phyloP scores from a whole-genome alignment of 768 basidiomycete genomes.

The Candolleomyces aberdarensis region DNA sequence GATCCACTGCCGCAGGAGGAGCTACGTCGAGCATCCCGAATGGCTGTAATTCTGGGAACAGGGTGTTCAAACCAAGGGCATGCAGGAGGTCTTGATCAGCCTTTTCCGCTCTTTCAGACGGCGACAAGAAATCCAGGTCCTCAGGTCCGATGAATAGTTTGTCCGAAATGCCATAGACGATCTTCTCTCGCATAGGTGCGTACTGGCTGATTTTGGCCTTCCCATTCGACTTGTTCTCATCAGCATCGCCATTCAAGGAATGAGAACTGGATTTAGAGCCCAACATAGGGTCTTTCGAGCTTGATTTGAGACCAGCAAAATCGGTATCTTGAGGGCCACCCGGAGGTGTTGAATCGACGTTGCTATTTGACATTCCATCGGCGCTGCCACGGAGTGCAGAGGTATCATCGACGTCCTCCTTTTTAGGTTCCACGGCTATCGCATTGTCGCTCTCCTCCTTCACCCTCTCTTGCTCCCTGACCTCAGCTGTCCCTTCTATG shows the following conservation, averaged over 20 bases:
- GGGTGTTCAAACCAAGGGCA: slow-evolving; percentile 52
- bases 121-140: slow-evolving; percentile 27
- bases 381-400: slow-evolving; percentile 22
- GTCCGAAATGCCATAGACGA: slow-evolving; percentile 60
- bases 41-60: slow-evolving; percentile 84
- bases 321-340: slow-evolving; percentile 5
- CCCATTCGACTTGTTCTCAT: slow-evolving; percentile 21
- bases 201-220: slow-evolving; percentile 48
- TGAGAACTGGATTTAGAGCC: slow-evolving; percentile 40
- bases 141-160: slow-evolving; percentile 49
- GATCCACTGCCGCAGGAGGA: slow-evolving; percentile 25
- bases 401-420: slow-evolving; percentile 56
- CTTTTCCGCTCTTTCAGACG: slow-evolving; percentile 15
- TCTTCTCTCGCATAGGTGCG: slow-evolving; percentile 55
- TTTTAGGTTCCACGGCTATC: slow-evolving; percentile 25
- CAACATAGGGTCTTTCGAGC: slow-evolving; percentile 56
- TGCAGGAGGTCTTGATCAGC: slow-evolving; percentile 21
- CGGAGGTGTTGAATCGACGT: background rate
- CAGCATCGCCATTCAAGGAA: slow-evolving; percentile 34
- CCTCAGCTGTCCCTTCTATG: slow-evolving; percentile 34
- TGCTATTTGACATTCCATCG: background rate
- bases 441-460: background rate
- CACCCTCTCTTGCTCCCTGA: background rate
- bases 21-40: slow-evolving; percentile 52
- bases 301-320: slow-evolving; percentile 44